A percentile compares a stretch with the other conserved stretches of the same genome.
Evolutionary conservation across 1,284 basidiomycete species (phyloP).

Genomic region (Hymenochaete sp.): DNA sequence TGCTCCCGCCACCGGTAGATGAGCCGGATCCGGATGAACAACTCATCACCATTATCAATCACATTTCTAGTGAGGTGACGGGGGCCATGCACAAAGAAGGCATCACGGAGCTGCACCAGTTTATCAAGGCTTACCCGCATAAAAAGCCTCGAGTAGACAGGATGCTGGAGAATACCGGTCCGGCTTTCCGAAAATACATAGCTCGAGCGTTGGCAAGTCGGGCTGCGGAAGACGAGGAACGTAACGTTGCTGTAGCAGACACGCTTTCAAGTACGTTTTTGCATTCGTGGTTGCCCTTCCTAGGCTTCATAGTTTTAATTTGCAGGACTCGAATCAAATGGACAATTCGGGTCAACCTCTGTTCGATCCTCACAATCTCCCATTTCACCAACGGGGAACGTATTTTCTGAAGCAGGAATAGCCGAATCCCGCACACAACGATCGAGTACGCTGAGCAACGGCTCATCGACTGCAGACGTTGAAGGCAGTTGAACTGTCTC

Average conservation of each 20-base stretch:
- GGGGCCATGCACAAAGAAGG: conserved; percentile 81
- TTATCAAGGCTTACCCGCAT: conserved; percentile 86
- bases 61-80: conserved; percentile 83
- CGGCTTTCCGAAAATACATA: conserved; percentile 80
- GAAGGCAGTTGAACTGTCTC: conserved; percentile 14
- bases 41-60: conserved; percentile 76
- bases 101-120: conserved; percentile 93
- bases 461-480: conserved; percentile 24
- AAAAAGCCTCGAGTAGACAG: conserved; percentile 81
- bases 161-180: conserved; percentile 72
- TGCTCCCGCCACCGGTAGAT: conserved; percentile 42
- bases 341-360: conserved; percentile 10
- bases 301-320: conserved; percentile 5
- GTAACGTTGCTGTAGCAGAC: conserved; percentile 65
- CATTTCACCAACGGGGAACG: no score
- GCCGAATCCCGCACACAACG: conserved; percentile 67
- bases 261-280: conserved; percentile 71
- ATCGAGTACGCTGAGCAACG: conserved; percentile 56
- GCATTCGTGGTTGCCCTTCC: conserved; percentile 10
- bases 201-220: conserved; percentile 73
- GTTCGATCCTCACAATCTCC: conserved; percentile 18
- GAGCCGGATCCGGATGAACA: conserved; percentile 77
- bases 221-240: conserved; percentile 77
- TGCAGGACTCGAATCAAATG: conserved; percentile 59
- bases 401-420: conserved; percentile 53